Base-by-base conservation (phyloP, 805 yeast species). In the Schwanniomyces yamadae region DNA sequence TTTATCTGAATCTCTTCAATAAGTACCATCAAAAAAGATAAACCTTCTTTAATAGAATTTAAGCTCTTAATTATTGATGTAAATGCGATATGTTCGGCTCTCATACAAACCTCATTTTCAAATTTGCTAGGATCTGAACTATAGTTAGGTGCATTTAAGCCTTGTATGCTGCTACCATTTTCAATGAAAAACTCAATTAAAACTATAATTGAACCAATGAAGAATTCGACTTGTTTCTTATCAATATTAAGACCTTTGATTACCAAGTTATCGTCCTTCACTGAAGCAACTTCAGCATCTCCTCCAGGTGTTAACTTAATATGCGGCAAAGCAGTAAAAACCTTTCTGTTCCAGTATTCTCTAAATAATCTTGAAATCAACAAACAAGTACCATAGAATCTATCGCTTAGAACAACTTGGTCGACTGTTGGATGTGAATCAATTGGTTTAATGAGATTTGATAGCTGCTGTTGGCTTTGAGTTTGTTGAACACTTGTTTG, bases 31-130 rank as follows among this genome's bases (percentile, higher is more conserved):
- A 93, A 66, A 55, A 93, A 93, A 2, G 97, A 88, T 21, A 91
- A 68, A 0, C 95, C 95, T 61, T 93, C 98, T 48, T 87, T 86
- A 60, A 88, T 79, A 5, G 87, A 80, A 36, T 76, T 78, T 37
- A 90, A 73, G 7, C 90, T 75, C 50, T 84, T 81, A 29, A 86
- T 69, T 24, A 93, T 63, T 0, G 96, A 80, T 18, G 81, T 80
- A 45, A 91, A 77, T 5, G 95, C 96, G 50, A 88, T 80, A 50
- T 87, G 89, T 56, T 93, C 99, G 1, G 96, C 95, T 59, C 93
- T 90, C 37, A 78, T 66, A 28, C 89, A 82, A 28, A 84, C 78
- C 46, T 84, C 91, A 28, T 65, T 77, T 61, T 72, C 77, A 40
- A 69, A 66, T 41, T 64, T 65, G 8, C 64, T 52, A 3, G 76